Evolutionary conservation across 345 rosid genomes (phyloP).

Genomic region (Clausena lansium): DNA sequence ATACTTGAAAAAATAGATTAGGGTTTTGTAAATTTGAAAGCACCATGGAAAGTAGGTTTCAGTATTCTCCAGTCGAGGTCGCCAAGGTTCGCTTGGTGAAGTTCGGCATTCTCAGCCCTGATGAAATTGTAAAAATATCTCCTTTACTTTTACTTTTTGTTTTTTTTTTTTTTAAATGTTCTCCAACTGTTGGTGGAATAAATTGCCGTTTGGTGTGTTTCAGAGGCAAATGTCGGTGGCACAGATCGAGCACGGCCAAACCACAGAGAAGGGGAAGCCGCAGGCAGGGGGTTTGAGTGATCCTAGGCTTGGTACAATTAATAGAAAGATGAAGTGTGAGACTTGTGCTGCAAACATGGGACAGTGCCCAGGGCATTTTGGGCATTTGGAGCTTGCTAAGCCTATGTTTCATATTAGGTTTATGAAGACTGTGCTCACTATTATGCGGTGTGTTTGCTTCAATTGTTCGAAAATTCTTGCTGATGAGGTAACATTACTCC

Average conservation of each 20-base stretch:
- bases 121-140: constrained; percentile 69
- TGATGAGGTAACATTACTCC: constrained; percentile 58
- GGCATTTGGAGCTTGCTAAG: constrained; percentile 95
- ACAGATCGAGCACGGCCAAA: constrained; percentile 83
- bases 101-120: constrained; percentile 94
- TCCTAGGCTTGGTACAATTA: constrained; percentile 80
- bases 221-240: constrained; percentile 99
- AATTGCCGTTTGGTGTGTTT: constrained; percentile 8
- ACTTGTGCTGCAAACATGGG: constrained; percentile 95
- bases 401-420: constrained; percentile 95
- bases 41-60: constrained; percentile 61
- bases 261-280: constrained; percentile 89
- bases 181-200: background rate
- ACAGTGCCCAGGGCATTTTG: constrained; percentile 93
- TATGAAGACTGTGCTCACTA: constrained; percentile 81
- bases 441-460: constrained; percentile 93
- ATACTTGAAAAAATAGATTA: background rate
- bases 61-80: constrained; percentile 90
- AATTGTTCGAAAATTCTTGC: constrained; percentile 87
- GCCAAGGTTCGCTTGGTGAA: constrained; percentile 86
- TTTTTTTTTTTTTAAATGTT: background rate
- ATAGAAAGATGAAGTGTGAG: constrained; percentile 85
- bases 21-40: background rate
- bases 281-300: constrained; percentile 82
- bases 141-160: background rate